Base-by-base conservation (phyloP, 768 basidiomycete species). In the Suillus alpinus region DNA sequence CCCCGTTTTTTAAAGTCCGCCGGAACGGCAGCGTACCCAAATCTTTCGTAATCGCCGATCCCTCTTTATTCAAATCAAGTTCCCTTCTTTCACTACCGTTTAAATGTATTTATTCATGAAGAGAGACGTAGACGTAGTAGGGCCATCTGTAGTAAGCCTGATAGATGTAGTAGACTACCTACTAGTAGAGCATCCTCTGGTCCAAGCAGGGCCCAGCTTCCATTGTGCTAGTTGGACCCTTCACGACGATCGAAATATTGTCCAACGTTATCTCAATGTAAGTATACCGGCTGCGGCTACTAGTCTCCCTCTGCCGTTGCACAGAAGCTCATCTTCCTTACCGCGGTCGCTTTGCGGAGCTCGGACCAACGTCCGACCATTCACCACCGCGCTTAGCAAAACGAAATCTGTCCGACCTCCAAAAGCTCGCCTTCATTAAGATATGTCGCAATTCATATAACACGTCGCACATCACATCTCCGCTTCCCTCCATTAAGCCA, bases 1-100 rank as follows among this genome's bases (percentile, higher is more conserved):
- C 70, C 75, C 72, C 68, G 60, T 23, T 68, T 74, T 75, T 75
- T 58, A 73, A 73, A 70, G 68, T 75, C 75, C 75, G 72, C 57
- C 14, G 40, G 41, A 55, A 53, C 36, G 20, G 34, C 49, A 50
- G 51, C 32, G 51, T 40, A 65, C 52, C 29, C 10, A 43, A 43
- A 60, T 66, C 37, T 65, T 60, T 61, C 62, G 66, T 73, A 71
- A 70, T 73, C 60, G 63, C 60, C 68, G 67, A 68, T 68, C 62
- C 26, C 53, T n/a, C n/a, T 18, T 34, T 51, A 14, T 32, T 52
- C 51, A 4, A 52, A 49, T 6, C 44, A 26, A 14, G 23, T 23
- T 10, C 36, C 36, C 26, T 49, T 16, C 26, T 9, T 40, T 40
- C 39, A 16, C 39, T 16, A 16, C 14, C 14, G 37, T 14, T n/a